These are phyloP conservation scores for Malassezia brasiliensis DNA, from an alignment of 1,284 basidiomycete species.

Conservation along the genomic window DNA sequence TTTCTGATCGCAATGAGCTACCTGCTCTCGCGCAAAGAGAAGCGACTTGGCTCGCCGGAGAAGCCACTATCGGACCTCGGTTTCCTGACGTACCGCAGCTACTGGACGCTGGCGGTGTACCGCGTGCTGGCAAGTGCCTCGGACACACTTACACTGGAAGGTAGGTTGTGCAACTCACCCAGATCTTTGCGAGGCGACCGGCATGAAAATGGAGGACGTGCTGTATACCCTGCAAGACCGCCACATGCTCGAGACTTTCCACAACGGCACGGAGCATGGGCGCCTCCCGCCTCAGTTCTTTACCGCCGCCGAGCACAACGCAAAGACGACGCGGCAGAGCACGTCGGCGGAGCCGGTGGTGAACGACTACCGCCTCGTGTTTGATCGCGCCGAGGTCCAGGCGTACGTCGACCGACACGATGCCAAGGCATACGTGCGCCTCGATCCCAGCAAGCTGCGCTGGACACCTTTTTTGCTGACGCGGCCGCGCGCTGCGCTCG, in stretches of 20 bases:
- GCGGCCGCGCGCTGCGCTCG: background rate
- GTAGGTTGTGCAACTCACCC: slow-evolving; percentile 50
- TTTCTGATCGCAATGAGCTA: slow-evolving; percentile 82
- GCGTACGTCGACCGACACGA: slow-evolving; percentile 64
- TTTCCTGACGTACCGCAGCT: slow-evolving; percentile 81
- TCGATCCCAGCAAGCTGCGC: slow-evolving; percentile 76
- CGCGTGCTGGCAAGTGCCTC: slow-evolving; percentile 61
- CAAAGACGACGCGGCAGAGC: background rate
- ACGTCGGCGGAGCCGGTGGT: slow-evolving; percentile 26
- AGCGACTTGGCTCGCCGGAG: slow-evolving; percentile 91
- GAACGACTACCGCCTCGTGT: slow-evolving; percentile 65
- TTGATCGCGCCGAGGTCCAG: slow-evolving; percentile 62
- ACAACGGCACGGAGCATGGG: slow-evolving; percentile 7
- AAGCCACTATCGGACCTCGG: slow-evolving; percentile 94
- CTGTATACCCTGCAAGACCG: slow-evolving; percentile 67
- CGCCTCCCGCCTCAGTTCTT: slow-evolving; percentile 11
- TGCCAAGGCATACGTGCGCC: slow-evolving; percentile 66
- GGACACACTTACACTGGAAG: slow-evolving; percentile 62
- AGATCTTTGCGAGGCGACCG: slow-evolving; percentile 75
- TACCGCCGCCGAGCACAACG: background rate
- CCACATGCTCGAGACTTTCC: slow-evolving; percentile 59
- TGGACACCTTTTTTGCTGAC: slow-evolving; percentile 53
- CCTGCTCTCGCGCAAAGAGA: slow-evolving; percentile 87
- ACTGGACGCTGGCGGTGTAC: slow-evolving; percentile 89
- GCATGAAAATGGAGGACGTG: slow-evolving; percentile 84